These are phyloP conservation scores for Sugiyamaella valdiviana DNA, from an alignment of 805 yeast species.

Conservation along the genomic window DNA sequence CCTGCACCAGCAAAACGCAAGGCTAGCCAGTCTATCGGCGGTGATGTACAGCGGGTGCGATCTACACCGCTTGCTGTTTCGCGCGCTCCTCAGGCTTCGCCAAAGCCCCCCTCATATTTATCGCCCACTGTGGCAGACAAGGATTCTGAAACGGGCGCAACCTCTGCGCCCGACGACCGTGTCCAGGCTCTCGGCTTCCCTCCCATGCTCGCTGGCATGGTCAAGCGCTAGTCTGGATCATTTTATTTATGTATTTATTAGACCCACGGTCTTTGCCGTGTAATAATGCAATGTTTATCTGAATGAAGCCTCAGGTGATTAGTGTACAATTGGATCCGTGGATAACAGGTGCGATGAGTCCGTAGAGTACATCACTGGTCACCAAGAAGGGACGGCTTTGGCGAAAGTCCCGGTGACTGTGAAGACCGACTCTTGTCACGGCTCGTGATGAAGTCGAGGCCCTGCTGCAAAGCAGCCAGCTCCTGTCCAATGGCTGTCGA, in stretches of 20 bases:
- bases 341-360: neutral
- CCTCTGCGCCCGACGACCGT: slow-evolving; percentile 5
- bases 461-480: slow-evolving; percentile 22
- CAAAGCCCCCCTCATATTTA: slow-evolving; percentile 1
- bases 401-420: neutral
- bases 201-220: slow-evolving; percentile 18
- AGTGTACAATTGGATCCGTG: neutral
- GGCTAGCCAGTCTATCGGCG: neutral
- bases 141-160: neutral
- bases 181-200: slow-evolving; percentile 27
- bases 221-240: neutral
- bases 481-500: slow-evolving; percentile 30
- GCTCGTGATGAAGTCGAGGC: slow-evolving; percentile 19
- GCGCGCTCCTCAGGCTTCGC: slow-evolving; percentile 15
- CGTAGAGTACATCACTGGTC: no score
- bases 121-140: slow-evolving; percentile 3
- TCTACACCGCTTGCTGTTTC: slow-evolving; percentile 9
- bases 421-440: neutral
- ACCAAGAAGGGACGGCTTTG: no score
- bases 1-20: neutral
- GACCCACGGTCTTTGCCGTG: neutral
- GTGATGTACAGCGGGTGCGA: neutral
- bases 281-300: neutral
- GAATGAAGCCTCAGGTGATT: neutral
- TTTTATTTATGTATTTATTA: neutral